These are phyloP conservation scores for Kandelia obovata DNA, from an alignment of 345 rosid genomes.

Conservation along the genomic window DNA sequence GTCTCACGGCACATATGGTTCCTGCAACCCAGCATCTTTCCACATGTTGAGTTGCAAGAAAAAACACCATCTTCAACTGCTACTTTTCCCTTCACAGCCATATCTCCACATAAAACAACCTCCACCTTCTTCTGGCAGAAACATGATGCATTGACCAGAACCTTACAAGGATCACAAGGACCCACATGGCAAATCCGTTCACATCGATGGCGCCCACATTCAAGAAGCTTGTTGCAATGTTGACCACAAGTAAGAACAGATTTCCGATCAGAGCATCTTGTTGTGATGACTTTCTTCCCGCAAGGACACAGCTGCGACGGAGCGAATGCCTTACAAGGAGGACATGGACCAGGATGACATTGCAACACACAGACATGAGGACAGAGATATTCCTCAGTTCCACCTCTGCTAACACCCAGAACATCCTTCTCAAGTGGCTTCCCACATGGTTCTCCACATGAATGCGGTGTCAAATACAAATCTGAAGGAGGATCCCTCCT, in stretches of 20 bases:
- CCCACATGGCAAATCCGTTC: conserved; percentile 75
- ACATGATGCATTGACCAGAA: conserved; percentile 63
- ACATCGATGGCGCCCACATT: conserved; percentile 73
- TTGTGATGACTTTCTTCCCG: conserved; percentile 70
- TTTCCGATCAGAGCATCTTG: conserved; percentile 83
- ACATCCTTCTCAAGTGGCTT: conserved; percentile 70
- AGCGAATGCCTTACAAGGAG: conserved; percentile 96
- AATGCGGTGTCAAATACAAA: conserved; percentile 91
- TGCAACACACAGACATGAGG: conserved; percentile 94
- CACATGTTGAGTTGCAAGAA: conserved; percentile 63
- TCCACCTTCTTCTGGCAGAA: conserved; percentile 77
- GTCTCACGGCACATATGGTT: conserved; percentile 59
- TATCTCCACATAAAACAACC: conserved; percentile 73
- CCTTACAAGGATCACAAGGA: conserved; percentile 72
- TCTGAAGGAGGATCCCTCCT: conserved; percentile 84
- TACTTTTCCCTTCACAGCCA: conserved; percentile 77
- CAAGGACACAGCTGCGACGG: conserved; percentile 80
- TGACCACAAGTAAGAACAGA: conserved; percentile 74
- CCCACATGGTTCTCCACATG: conserved; percentile 97
- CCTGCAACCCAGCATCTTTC: conserved; percentile 59
- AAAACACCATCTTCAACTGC: conserved; percentile 70
- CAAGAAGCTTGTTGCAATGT: conserved; percentile 68
- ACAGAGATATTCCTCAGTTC: conserved; percentile 57
- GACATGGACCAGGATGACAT: conserved; percentile 98
- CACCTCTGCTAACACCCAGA: conserved; percentile 27